A percentile compares a stretch with the other conserved stretches of the same genome.
Evolutionary conservation across 2,329 filamentous ascomycete species (phyloP).

Genomic region (Tolypocladium capitatum): DNA sequence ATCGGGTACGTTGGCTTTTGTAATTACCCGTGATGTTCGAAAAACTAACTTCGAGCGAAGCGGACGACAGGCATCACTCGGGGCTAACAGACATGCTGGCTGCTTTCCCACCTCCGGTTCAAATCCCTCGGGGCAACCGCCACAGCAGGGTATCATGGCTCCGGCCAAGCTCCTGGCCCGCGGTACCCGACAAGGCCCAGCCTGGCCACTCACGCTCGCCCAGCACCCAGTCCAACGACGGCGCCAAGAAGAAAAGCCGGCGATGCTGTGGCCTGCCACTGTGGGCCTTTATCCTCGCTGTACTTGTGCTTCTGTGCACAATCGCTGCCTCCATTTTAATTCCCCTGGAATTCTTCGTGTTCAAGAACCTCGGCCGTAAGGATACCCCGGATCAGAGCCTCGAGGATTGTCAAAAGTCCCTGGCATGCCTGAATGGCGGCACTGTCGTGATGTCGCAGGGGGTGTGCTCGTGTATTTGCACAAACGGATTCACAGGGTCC

Average conservation of each 20-base stretch:
- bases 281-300: slow-evolving; percentile 58
- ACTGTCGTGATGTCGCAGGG: slow-evolving; percentile 55
- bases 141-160: slow-evolving; percentile 35
- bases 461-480: slow-evolving; percentile 75
- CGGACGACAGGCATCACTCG: slow-evolving; percentile 33
- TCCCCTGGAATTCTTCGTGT: slow-evolving; percentile 54
- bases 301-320: slow-evolving; percentile 55
- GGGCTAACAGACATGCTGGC: slow-evolving; percentile 52
- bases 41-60: slow-evolving; percentile 8
- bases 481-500: slow-evolving; percentile 65
- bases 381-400: slow-evolving; percentile 23
- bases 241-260: slow-evolving; percentile 28
- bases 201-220: slow-evolving; percentile 3
- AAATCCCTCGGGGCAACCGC: slow-evolving; percentile 26
- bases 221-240: slow-evolving; percentile 9
- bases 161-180: slow-evolving; percentile 34
- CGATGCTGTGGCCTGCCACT: slow-evolving; percentile 74
- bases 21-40: not conserved
- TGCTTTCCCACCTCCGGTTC: slow-evolving; percentile 49
- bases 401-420: slow-evolving; percentile 43
- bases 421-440: slow-evolving; percentile 69
- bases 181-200: slow-evolving; percentile 18
- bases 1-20: not conserved
- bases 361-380: slow-evolving; percentile 31
- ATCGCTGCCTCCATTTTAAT: slow-evolving; percentile 73